Evolutionary conservation across 1,139 yeast species (phyloP).

Genomic region (Petasospora rhodanensis): DNA sequence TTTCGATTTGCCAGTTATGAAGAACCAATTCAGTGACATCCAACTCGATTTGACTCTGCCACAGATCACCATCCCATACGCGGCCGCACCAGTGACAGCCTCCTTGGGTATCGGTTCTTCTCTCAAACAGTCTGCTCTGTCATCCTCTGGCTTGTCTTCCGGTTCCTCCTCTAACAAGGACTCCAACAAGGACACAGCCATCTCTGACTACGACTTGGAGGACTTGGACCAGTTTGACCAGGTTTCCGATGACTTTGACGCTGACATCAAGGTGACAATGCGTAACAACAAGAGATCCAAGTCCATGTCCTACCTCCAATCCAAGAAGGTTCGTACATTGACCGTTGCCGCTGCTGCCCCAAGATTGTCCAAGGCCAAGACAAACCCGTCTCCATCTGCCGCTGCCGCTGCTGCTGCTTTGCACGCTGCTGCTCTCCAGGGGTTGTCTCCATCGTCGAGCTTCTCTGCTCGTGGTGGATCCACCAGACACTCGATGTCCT

Average conservation of each 20-base stretch:
- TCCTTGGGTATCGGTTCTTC: slow-evolving; percentile 34
- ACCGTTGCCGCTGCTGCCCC: slow-evolving; percentile 88
- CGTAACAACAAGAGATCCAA: slow-evolving; percentile 54
- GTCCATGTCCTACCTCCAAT: slow-evolving; percentile 51
- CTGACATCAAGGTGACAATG: slow-evolving; percentile 28
- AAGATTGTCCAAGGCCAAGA: slow-evolving; percentile 59
- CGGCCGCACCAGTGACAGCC: slow-evolving; percentile 75
- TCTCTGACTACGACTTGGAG: slow-evolving; percentile 31
- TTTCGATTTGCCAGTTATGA: slow-evolving; percentile 24
- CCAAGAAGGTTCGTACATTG: slow-evolving; percentile 46
- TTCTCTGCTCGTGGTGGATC: slow-evolving; percentile 8
- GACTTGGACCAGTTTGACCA: slow-evolving; percentile 40
- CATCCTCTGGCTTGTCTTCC: too few species aligned
- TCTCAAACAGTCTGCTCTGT: slow-evolving; percentile 6
- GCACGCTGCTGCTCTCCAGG: slow-evolving; percentile 59
- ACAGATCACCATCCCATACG: slow-evolving; percentile 61
- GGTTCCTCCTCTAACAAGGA: slow-evolving; percentile 11
- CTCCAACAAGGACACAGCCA: slow-evolving; percentile 11
- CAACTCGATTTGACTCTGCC: slow-evolving; percentile 43
- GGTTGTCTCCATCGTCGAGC: slow-evolving; percentile 23
- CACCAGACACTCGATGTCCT: slow-evolving; percentile 9
- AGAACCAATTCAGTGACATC: slow-evolving; percentile 36
- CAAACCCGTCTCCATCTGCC: slow-evolving; percentile 54
- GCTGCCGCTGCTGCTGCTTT: slow-evolving; percentile 67
- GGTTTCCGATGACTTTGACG: slow-evolving; percentile 41